These are phyloP conservation scores for Neurospora intermedia DNA, from an alignment of 495 filamentous ascomycete genomes.

Conservation along the genomic window DNA sequence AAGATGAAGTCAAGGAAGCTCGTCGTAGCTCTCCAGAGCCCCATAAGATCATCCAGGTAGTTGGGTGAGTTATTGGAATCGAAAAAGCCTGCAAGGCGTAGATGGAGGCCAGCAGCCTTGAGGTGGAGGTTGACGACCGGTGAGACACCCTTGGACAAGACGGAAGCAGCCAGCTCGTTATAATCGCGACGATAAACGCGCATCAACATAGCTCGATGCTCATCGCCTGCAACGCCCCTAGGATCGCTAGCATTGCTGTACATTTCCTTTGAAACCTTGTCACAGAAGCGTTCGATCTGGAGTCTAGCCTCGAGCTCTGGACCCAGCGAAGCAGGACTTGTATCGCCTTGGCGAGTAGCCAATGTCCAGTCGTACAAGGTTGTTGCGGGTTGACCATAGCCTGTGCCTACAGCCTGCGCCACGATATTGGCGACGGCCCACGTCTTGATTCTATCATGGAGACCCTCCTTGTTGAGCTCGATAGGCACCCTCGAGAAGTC, in stretches of 20 bases:
- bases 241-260: slow-evolving; percentile 73
- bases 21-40: slow-evolving; percentile 65
- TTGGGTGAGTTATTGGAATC: slow-evolving; percentile 63
- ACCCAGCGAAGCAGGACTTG: slow-evolving; percentile 56
- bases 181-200: slow-evolving; percentile 47
- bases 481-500: slow-evolving; percentile 80
- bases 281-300: slow-evolving; percentile 71
- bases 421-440: slow-evolving; percentile 93
- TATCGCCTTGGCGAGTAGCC: slow-evolving; percentile 49
- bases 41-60: slow-evolving; percentile 67
- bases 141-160: slow-evolving; percentile 38
- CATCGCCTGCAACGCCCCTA: slow-evolving; percentile 59
- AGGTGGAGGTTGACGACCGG: slow-evolving; percentile 64
- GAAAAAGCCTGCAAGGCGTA: slow-evolving; percentile 82
- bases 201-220: slow-evolving; percentile 57
- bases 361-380: slow-evolving; percentile 83
- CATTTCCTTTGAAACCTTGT: slow-evolving; percentile 76
- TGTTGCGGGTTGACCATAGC: slow-evolving; percentile 83
- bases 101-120: slow-evolving; percentile 67
- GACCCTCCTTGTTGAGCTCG: slow-evolving; percentile 72
- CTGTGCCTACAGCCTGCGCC: slow-evolving; percentile 81
- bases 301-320: slow-evolving; percentile 56
- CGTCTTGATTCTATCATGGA: slow-evolving; percentile 75
- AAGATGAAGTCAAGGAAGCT: slow-evolving; percentile 66
- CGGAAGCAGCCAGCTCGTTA: slow-evolving; percentile 40